A percentile compares a stretch with the other conserved stretches of the same genome.
Conservation (phyloP, 768 basidiomycete genomes). For the Pleurotus ostreatus region DNA sequence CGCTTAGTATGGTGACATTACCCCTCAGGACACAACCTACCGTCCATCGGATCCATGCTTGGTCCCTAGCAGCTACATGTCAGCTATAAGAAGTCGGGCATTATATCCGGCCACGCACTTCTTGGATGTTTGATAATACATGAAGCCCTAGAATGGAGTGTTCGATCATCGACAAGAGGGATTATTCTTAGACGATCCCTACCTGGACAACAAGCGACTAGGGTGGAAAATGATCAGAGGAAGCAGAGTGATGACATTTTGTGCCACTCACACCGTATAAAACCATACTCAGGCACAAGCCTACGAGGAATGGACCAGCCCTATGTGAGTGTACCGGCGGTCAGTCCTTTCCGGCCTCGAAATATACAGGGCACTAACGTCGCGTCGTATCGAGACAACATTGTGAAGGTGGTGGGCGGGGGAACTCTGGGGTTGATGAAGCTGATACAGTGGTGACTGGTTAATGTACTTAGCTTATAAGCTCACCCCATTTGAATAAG, state of each 20-base stretch:
- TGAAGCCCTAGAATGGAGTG: slow-evolving; percentile 12
- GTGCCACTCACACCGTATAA: slow-evolving; percentile 15
- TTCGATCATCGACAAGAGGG: background rate
- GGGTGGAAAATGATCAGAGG: background rate
- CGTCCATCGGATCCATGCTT: slow-evolving; percentile 11
- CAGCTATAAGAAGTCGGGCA: background rate
- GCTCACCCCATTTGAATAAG: too few species aligned
- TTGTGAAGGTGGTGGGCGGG: too few species aligned
- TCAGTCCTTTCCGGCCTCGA: too few species aligned
- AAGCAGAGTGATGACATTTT: background rate
- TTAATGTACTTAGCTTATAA: too few species aligned
- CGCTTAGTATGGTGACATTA: background rate
- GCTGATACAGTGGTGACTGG: too few species aligned
- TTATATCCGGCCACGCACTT: slow-evolving; percentile 5
- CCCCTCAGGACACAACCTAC: slow-evolving; percentile 1
- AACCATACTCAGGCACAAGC: slow-evolving; percentile 16
- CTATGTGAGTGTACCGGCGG: slow-evolving; percentile 2
- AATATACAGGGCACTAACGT: background rate
- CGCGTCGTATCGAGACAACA: background rate
- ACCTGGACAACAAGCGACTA: slow-evolving; percentile 1
- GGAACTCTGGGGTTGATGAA: too few species aligned
- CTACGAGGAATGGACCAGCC: slow-evolving; percentile 17
- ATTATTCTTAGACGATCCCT: background rate
- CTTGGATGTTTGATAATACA: slow-evolving; percentile 16
- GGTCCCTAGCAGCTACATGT: slow-evolving; percentile 11